phyloP scores from a whole-genome alignment of 1,139 yeast species.

The Suhomyces panamericanus region DNA sequence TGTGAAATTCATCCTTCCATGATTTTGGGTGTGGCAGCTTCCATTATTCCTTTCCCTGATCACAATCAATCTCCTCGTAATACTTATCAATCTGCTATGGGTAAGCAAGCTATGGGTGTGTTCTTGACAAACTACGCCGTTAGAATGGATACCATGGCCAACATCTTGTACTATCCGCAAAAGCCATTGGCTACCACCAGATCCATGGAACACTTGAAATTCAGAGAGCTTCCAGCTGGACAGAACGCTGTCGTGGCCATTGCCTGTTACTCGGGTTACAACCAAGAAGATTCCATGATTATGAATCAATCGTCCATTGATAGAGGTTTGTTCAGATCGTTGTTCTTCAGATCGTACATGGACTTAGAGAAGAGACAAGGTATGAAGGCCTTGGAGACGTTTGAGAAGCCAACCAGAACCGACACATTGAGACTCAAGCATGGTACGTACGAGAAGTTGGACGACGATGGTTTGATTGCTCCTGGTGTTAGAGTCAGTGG shows the following conservation, averaged over 20 bases:
- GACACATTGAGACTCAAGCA: slow-evolving; percentile 94
- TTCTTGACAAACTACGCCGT: slow-evolving; percentile 92
- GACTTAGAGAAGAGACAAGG: slow-evolving; percentile 98
- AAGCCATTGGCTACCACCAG: slow-evolving; percentile 99
- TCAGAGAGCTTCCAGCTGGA: slow-evolving; percentile 98
- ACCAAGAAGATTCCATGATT: slow-evolving; percentile 99
- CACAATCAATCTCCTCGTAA: slow-evolving; percentile 99
- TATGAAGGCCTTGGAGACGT: slow-evolving; percentile 95
- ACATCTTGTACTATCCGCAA: slow-evolving; percentile 94
- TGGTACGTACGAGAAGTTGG: slow-evolving; percentile 96
- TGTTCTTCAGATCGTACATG: slow-evolving; percentile 96
- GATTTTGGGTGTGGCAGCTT: slow-evolving; percentile 98
- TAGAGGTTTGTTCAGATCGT: slow-evolving; percentile 91
- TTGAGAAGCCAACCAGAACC: slow-evolving; percentile 92
- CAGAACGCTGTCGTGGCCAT: slow-evolving; percentile 98
- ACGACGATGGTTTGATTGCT: slow-evolving; percentile 95
- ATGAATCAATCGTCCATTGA: slow-evolving; percentile 98
- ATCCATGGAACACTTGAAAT: slow-evolving; percentile 95
- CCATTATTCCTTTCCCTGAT: slow-evolving; percentile 99
- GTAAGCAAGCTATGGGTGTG: slow-evolving; percentile 99
- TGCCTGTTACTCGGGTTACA: slow-evolving; percentile 96
- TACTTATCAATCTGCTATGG: slow-evolving; percentile 99
- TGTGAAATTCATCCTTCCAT: slow-evolving; percentile 99
- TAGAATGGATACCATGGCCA: slow-evolving; percentile 99
- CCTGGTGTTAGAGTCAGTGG: slow-evolving; percentile 99